These are phyloP conservation scores for Torulaspora globosa DNA, from an alignment of 1,139 yeast genomes.

Conservation along the genomic window DNA sequence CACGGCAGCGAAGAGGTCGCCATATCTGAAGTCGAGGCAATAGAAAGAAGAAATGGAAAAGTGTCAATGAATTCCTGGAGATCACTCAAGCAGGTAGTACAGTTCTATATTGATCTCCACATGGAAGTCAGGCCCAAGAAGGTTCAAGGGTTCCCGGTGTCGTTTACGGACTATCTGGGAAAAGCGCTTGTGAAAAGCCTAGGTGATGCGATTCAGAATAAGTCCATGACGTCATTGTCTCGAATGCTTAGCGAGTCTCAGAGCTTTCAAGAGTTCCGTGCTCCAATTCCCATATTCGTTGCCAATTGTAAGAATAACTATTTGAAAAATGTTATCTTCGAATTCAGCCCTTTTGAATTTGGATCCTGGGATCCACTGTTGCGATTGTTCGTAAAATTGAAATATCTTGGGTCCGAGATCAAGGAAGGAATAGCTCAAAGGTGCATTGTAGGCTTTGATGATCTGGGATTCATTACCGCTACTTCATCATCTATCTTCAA, in stretches of 20 bases:
- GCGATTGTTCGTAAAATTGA: slow-evolving; percentile 49
- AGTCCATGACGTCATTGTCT: slow-evolving; percentile 32
- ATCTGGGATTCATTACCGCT: slow-evolving; percentile 68
- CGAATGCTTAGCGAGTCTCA: slow-evolving; percentile 24
- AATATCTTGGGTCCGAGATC: slow-evolving; percentile 53
- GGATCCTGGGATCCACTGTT: slow-evolving; percentile 61
- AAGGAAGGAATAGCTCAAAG: slow-evolving; percentile 35
- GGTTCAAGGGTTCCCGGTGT: slow-evolving; percentile 50
- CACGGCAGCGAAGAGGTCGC: slow-evolving; percentile 6
- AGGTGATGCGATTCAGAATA: slow-evolving; percentile 40
- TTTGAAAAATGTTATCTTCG: slow-evolving; percentile 40
- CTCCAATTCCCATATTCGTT: slow-evolving; percentile 45
- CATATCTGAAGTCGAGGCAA: background rate
- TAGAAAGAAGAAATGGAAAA: background rate
- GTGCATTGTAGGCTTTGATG: slow-evolving; percentile 62
- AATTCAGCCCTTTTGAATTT: slow-evolving; percentile 63
- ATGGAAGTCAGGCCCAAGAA: slow-evolving; percentile 50
- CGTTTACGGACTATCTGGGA: slow-evolving; percentile 68
- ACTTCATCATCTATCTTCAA: slow-evolving; percentile 71
- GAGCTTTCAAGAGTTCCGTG: slow-evolving; percentile 38
- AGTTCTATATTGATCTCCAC: slow-evolving; percentile 51
- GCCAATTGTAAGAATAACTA: slow-evolving; percentile 38
- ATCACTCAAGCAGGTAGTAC: slow-evolving; percentile 39
- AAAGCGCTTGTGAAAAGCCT: slow-evolving; percentile 47
- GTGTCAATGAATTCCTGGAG: slow-evolving; percentile 27